phyloP scores from a whole-genome alignment of 768 basidiomycete genomes.

The Boletus rubroflammeus region DNA sequence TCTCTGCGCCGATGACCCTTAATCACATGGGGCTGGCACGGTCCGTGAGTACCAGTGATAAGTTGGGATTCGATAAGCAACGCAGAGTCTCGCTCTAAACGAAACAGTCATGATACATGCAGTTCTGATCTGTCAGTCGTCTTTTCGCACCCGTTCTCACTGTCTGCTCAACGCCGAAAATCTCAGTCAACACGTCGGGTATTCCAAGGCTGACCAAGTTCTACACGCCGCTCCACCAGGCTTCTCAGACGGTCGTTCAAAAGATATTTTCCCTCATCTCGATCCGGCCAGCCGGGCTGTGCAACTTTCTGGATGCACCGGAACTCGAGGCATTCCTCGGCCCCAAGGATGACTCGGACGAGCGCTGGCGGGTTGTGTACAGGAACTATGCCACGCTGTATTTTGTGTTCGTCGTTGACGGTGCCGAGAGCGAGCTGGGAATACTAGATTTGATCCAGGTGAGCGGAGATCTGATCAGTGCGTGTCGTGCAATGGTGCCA shows the following conservation, averaged over 20 bases:
- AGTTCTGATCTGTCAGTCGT: conserved; percentile 72
- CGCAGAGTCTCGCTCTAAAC: too few species aligned
- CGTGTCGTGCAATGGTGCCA: background rate
- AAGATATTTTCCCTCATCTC: conserved; percentile 90
- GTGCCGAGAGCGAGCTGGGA: conserved; percentile 94
- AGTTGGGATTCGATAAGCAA: too few species aligned
- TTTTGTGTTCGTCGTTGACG: conserved; percentile 96
- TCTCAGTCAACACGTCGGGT: conserved; percentile 90
- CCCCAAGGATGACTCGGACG: conserved; percentile 45
- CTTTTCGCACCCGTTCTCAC: conserved; percentile 15
- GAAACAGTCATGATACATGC: conserved; percentile 68
- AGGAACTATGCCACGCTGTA: conserved; percentile 94
- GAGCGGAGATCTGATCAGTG: conserved; percentile 18
- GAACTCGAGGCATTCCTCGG: conserved; percentile 76
- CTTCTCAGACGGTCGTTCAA: conserved; percentile 65
- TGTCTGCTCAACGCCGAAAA: conserved; percentile 19
- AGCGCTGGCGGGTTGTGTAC: conserved; percentile 86
- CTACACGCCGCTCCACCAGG: conserved; percentile 70
- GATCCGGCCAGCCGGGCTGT: conserved; percentile 74
- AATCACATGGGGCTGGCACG: too few species aligned
- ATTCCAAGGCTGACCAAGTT: conserved; percentile 83
- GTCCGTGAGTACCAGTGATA: too few species aligned
- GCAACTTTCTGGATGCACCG: conserved; percentile 95
- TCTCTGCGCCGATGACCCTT: too few species aligned
- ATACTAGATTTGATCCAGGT: conserved; percentile 97